phyloP scores from a whole-genome alignment of 202 grass and related monocot genomes.

The Setaria italica region DNA sequence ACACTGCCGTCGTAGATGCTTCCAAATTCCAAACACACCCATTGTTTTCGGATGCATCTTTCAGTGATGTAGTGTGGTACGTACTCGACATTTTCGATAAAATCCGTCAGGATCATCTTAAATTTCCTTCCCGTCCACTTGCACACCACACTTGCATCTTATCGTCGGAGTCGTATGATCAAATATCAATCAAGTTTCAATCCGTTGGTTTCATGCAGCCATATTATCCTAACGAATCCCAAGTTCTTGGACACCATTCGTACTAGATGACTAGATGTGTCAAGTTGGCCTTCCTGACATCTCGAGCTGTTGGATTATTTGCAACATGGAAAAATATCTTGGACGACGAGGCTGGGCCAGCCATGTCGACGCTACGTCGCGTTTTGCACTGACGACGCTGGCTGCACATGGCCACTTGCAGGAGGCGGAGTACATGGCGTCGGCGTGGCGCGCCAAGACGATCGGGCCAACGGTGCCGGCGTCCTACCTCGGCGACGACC shows the following conservation, averaged over 20 bases:
- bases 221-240: not conserved
- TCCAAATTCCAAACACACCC: not conserved
- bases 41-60: not conserved
- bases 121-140: not conserved
- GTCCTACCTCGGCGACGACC: slow-evolving; percentile 48
- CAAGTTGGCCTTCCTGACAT: not conserved
- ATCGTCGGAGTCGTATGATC: not conserved
- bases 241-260: not conserved
- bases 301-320: not conserved
- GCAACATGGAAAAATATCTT: not conserved
- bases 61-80: not conserved
- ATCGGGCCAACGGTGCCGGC: slow-evolving; percentile 73
- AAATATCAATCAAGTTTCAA: not conserved
- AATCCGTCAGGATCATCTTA: too few relatives aligned
- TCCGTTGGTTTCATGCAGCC: not conserved
- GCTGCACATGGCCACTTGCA: slow-evolving; percentile 2
- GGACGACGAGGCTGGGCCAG: not conserved
- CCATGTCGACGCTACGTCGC: not conserved
- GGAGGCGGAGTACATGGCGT: slow-evolving; percentile 59
- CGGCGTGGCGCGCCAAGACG: slow-evolving; percentile 58
- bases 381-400: not conserved
- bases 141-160: not conserved
- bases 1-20: not conserved
- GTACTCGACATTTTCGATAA: not conserved
- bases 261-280: not conserved